Conservation (phyloP, 2,329 filamentous ascomycete genomes). For the Rugonectria rugulosa region DNA sequence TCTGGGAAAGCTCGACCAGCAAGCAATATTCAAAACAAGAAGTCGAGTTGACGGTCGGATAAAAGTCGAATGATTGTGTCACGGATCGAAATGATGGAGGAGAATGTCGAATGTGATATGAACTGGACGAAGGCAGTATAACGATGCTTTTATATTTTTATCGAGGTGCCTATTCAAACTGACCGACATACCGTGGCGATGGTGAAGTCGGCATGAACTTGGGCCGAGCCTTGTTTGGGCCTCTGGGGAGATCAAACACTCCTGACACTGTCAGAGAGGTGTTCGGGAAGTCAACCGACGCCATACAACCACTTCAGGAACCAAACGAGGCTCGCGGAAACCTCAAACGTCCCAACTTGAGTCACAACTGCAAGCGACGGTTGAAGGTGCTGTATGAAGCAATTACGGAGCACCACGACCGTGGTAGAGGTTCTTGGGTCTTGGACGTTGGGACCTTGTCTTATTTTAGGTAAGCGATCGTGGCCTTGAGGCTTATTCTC, state of each 20-base stretch:
- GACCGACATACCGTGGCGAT: background rate
- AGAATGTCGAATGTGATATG: background rate
- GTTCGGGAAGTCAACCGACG: background rate
- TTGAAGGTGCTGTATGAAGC: background rate
- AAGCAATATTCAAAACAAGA: conserved; percentile 35
- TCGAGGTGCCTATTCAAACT: background rate
- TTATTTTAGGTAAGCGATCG: background rate
- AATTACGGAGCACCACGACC: background rate
- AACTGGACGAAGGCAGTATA: background rate
- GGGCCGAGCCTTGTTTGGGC: background rate
- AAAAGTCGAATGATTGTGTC: background rate
- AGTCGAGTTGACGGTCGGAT: background rate
- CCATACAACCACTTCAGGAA: background rate
- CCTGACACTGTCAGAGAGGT: conserved; percentile 16
- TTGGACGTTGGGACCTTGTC: background rate
- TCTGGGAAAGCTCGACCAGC: background rate
- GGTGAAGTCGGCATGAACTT: background rate
- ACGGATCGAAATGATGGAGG: background rate
- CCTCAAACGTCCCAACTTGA: background rate
- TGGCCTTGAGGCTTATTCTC: conserved; percentile 1
- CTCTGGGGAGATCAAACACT: conserved; percentile 17
- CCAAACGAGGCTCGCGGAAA: background rate
- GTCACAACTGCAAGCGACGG: background rate
- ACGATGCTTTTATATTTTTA: background rate
- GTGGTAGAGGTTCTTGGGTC: background rate